Base-by-base conservation (phyloP, 768 basidiomycete genomes). In the Leucosporidium yakuticum region DNA sequence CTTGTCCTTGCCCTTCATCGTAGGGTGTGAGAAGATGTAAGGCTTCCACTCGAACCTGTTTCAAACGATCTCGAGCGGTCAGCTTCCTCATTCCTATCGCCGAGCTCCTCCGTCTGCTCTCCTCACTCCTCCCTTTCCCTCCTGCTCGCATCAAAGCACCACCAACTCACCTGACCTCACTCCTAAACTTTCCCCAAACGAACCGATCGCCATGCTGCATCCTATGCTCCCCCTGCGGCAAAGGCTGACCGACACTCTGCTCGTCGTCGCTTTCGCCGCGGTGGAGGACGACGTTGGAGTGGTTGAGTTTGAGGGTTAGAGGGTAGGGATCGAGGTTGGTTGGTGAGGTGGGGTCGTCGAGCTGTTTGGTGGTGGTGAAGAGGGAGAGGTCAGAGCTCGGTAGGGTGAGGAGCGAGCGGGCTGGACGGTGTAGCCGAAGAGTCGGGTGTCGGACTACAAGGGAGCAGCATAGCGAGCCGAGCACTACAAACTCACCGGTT, bases 11-110 rank as follows among this genome's bases (percentile, higher is more conserved):
- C 23, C 3, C 3, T 61, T 23, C 7, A 31, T 25, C 7, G 49
- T 23, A 21, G 67, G 6, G 48, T 66, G 34, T 31, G 58, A 65
- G 7, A 72, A 8, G 53, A 61, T 32, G 29, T 66, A 31, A 5
- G 70, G 70, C 1, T 12, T 31, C 70, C 70, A 72, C 3, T n/a
- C 23, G 54, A 72, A 62, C 29, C 70, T 72, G 51, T n/a, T 55
- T 14, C 51, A 27, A 5, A 32, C 25, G 7, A 8, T 20, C 39
- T n/a, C n/a, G 48, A 9, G n/a, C 27, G 8, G 8, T 23, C 51
- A 53, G n/a, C n/a, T 27, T 53, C 9, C 23, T 9, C 9, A 12
- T 23, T 53, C 23, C 21, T 21, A 44, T 44, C 51, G 51, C 51
- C 51, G 23, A 23, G 51, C n/a, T 4, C 51, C n/a, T n/a, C 15